Base-by-base conservation (phyloP, 202 grass and related monocot species). In the Eragrostis tef region DNA sequence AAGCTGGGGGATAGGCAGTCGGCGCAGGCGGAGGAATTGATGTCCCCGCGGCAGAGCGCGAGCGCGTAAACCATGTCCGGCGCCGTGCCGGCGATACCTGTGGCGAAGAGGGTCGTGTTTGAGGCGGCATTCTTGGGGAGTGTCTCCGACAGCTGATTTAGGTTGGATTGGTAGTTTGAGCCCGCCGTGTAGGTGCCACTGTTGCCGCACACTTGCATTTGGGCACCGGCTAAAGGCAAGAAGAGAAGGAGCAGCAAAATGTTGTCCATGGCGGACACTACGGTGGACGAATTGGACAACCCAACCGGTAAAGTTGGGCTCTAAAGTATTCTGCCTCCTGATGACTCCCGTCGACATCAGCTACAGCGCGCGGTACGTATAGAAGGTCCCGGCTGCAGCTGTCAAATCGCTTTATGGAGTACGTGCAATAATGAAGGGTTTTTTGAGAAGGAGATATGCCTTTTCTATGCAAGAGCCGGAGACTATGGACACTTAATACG, bases 1-100 rank as follows among this genome's bases (percentile, higher is more conserved):
- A 85, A 70, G 61, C 80, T 78, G 3, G 25, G 25, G 9, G 51
- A 10, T 11, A 91, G 36, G 72, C 92, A 94, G 4, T 6, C 9
- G 6, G 59, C 6, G 50, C 88, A 94, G 31, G 14, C 15, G 11
- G 76, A 54, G 63, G 64, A 17, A 27, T 82, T 76, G 47, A 9
- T 50, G 68, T 71, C 68, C 14, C 68, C 59, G 8, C 54, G 77
- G 48, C 77, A 80, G 34, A 57, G 15, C 9, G 49, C 50, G 5
- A 80, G 14, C 34, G 65, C 78, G 36, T 70, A 69, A 9, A 59
- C 78, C 50, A 0, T 20, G 64, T 70, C 26, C 5, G 77, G 78
- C 19, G 2, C 52, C 0, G 16, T 13, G 43, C 79, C 79, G 41
- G 21, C 1, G 22, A 7, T 19, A 1, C 16, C 52, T 15, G 39